These are phyloP conservation scores for Metarhizium brunneum DNA, from an alignment of 2,329 filamentous ascomycete species.

Conservation along the genomic window DNA sequence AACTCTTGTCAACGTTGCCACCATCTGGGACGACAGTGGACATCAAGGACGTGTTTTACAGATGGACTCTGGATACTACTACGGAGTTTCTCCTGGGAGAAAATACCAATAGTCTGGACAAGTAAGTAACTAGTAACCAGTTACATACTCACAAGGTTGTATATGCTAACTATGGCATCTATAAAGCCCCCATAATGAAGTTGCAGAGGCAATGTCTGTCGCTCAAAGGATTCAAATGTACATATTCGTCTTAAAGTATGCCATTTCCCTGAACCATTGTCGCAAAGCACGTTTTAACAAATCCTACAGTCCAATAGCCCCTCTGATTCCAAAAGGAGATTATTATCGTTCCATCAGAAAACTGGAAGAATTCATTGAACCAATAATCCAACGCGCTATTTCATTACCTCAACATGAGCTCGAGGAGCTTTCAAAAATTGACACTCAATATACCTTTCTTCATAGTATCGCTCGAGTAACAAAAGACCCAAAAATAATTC, in stretches of 20 bases:
- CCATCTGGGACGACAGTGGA: slow-evolving; percentile 44
- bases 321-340: slow-evolving; percentile 45
- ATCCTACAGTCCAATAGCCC: slow-evolving; percentile 42
- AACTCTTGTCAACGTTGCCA: slow-evolving; percentile 50
- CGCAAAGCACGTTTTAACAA: background rate
- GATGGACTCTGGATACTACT: slow-evolving; percentile 56
- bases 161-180: slow-evolving; percentile 18
- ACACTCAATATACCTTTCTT: slow-evolving; percentile 64
- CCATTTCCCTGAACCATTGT: background rate
- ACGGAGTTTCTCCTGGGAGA: slow-evolving; percentile 61
- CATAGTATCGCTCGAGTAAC: slow-evolving; percentile 66
- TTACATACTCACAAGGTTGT: slow-evolving; percentile 11
- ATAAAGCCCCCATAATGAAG: slow-evolving; percentile 42
- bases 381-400: slow-evolving; percentile 59
- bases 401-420: slow-evolving; percentile 54
- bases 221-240: slow-evolving; percentile 60
- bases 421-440: slow-evolving; percentile 57
- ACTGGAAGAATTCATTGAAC: slow-evolving; percentile 60
- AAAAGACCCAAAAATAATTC: slow-evolving; percentile 50
- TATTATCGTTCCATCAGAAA: slow-evolving; percentile 55
- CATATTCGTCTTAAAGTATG: slow-evolving; percentile 39
- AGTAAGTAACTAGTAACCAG: slow-evolving; percentile 15
- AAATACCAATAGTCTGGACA: slow-evolving; percentile 36
- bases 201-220: slow-evolving; percentile 61
- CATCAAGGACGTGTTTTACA: slow-evolving; percentile 54